A percentile compares a stretch with the other conserved stretches of the same genome.
Evolutionary conservation across 345 rosid species (phyloP).

Genomic region (Excoecaria agallocha): DNA sequence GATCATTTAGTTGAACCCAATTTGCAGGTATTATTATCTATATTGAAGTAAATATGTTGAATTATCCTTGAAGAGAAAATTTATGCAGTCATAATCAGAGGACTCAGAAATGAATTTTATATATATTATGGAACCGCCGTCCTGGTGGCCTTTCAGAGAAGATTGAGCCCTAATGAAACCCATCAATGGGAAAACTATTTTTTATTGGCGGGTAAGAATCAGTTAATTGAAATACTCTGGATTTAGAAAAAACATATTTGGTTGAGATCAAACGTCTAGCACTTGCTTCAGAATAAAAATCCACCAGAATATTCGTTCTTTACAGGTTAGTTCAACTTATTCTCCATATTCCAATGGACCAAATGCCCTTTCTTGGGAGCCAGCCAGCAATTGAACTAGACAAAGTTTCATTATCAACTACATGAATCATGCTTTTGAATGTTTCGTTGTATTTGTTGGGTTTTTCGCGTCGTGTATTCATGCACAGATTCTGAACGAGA

Average conservation of each 20-base stretch:
- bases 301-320: background rate
- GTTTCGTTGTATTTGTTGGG: background rate
- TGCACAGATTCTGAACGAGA: constrained; percentile 1
- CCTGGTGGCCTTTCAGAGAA: background rate
- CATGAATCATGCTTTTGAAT: background rate
- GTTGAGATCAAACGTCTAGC: background rate
- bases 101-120: background rate
- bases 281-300: background rate
- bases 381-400: background rate
- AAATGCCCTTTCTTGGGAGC: background rate
- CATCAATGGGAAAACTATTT: background rate
- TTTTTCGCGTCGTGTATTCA: background rate
- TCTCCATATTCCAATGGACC: background rate
- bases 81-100: background rate
- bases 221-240: background rate
- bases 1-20: background rate
- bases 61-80: background rate
- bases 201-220: background rate
- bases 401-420: background rate
- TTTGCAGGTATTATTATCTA: constrained; percentile 7
- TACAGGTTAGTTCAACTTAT: background rate
- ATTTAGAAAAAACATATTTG: background rate
- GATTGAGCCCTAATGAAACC: background rate
- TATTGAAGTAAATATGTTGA: background rate
- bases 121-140: background rate